Percentiles rank a stretch among this genome's conserved stretches.
Evolutionary conservation across 2,329 filamentous ascomycete species (phyloP).

Genomic region (Podosphaera xanthii): DNA sequence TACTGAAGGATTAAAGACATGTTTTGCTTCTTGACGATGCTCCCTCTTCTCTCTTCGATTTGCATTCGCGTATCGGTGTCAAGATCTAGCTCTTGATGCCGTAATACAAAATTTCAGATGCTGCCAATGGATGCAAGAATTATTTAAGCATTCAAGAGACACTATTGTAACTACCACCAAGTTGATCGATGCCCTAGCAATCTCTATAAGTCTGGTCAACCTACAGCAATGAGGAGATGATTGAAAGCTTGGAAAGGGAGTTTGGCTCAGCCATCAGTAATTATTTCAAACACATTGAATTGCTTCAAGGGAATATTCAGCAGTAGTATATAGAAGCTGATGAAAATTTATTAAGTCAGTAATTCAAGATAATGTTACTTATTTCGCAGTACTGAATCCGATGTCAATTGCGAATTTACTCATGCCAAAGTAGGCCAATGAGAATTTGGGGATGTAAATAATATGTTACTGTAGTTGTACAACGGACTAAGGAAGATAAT

Average conservation of each 20-base stretch:
- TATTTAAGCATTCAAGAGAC: not conserved
- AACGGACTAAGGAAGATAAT: too few relatives aligned
- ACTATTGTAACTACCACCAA: not conserved
- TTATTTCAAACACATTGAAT: not conserved
- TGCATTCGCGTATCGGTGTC: not conserved
- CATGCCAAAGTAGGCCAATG: not conserved
- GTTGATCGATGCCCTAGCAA: not conserved
- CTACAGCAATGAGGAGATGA: not conserved
- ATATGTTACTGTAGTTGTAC: too few relatives aligned
- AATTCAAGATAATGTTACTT: not conserved
- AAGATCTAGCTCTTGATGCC: not conserved
- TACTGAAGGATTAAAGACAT: not conserved
- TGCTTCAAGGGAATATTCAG: not conserved
- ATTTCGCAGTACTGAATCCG: not conserved
- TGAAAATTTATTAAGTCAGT: conserved; percentile 18
- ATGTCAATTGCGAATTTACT: not conserved
- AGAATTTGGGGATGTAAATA: too few relatives aligned
- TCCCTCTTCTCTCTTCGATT: not conserved
- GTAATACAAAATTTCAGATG: not conserved
- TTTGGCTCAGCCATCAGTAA: not conserved
- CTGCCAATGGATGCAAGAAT: not conserved
- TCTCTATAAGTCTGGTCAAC: not conserved
- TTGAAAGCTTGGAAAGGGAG: not conserved
- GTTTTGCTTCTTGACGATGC: not conserved
- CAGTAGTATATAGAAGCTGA: conserved; percentile 20